These are phyloP conservation scores for Inosperma sp. DNA, from an alignment of 768 basidiomycete genomes.

Conservation along the genomic window DNA sequence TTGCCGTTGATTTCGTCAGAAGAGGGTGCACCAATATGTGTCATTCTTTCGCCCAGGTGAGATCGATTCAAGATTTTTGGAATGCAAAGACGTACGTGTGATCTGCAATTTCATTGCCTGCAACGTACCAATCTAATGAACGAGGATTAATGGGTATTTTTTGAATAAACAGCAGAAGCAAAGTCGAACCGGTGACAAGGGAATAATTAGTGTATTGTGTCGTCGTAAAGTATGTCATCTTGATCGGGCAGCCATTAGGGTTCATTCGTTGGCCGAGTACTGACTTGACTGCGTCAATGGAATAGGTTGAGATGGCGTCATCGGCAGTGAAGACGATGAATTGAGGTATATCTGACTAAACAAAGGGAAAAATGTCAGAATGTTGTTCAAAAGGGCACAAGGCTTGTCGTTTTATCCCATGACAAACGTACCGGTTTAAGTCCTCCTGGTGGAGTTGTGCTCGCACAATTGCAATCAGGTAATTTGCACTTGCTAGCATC, in stretches of 20 bases:
- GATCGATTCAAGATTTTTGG: conserved; percentile 6
- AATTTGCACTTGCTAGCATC: conserved; percentile 60
- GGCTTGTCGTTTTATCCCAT: too few relatives aligned
- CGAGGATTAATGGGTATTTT: conserved; percentile 2
- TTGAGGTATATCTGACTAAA: conserved; percentile 53
- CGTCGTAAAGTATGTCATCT: conserved; percentile 74
- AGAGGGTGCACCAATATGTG: conserved; percentile 63
- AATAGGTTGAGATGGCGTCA: conserved; percentile 75
- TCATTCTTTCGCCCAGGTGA: conserved; percentile 50
- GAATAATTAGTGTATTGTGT: conserved; percentile 73
- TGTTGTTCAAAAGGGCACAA: neutral
- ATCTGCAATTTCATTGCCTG: conserved; percentile 80
- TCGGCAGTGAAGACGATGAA: conserved; percentile 75
- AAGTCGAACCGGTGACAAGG: conserved; percentile 47
- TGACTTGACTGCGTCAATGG: conserved; percentile 66
- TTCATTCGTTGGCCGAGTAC: conserved; percentile 71
- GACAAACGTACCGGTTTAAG: conserved; percentile 49
- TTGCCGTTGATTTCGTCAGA: conserved; percentile 71
- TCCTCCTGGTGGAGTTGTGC: conserved; percentile 68
- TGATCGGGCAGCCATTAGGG: conserved; percentile 70
- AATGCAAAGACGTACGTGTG: conserved; percentile 49
- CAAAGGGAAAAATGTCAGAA: neutral
- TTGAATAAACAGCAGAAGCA: neutral
- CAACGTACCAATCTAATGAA: conserved; percentile 65
- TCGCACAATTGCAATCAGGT: conserved; percentile 70